These are phyloP conservation scores for Tulasnella sp. DNA, from an alignment of 768 basidiomycete genomes.

Conservation along the genomic window DNA sequence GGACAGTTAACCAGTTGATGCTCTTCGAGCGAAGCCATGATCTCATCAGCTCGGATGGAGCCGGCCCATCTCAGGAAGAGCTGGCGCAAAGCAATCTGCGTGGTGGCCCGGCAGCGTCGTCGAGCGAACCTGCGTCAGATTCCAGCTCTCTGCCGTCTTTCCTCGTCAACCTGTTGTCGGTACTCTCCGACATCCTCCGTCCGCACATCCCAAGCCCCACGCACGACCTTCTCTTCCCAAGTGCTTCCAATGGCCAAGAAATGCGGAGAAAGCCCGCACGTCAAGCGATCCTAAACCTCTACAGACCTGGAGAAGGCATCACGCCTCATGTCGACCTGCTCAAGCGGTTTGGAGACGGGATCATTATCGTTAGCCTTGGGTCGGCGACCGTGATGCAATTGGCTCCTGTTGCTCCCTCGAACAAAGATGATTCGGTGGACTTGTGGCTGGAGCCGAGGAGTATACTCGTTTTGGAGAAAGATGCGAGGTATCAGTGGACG, in stretches of 20 bases:
- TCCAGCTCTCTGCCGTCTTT: constrained; percentile 46
- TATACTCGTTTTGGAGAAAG: constrained; percentile 66
- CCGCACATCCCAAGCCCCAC: constrained; percentile 44
- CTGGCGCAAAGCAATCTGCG: neutral
- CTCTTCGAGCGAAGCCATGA: constrained; percentile 52
- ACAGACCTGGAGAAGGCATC: constrained; percentile 84
- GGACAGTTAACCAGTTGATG: constrained; percentile 70
- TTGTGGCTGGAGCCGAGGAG: constrained; percentile 71
- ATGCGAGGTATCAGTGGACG: constrained; percentile 78
- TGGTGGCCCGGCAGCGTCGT: constrained; percentile 26
- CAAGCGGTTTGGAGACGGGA: constrained; percentile 77
- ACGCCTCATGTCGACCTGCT: constrained; percentile 81
- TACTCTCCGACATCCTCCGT: constrained; percentile 42
- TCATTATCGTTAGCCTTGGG: constrained; percentile 77
- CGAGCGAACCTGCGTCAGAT: neutral
- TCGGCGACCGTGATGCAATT: constrained; percentile 80
- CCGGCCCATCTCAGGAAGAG: constrained; percentile 13
- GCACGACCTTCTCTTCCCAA: constrained; percentile 56
- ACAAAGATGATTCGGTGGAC: constrained; percentile 32
- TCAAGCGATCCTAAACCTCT: constrained; percentile 86
- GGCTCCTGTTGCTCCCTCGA: constrained; percentile 27
- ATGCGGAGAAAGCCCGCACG: constrained; percentile 39
- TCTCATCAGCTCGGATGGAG: constrained; percentile 22
- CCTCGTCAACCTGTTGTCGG: constrained; percentile 46
- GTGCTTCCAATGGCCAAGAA: constrained; percentile 30